A percentile compares a stretch with the other conserved stretches of the same genome.
Evolutionary conservation across 345 rosid genomes (phyloP).

Genomic region (Ceriops decandra): DNA sequence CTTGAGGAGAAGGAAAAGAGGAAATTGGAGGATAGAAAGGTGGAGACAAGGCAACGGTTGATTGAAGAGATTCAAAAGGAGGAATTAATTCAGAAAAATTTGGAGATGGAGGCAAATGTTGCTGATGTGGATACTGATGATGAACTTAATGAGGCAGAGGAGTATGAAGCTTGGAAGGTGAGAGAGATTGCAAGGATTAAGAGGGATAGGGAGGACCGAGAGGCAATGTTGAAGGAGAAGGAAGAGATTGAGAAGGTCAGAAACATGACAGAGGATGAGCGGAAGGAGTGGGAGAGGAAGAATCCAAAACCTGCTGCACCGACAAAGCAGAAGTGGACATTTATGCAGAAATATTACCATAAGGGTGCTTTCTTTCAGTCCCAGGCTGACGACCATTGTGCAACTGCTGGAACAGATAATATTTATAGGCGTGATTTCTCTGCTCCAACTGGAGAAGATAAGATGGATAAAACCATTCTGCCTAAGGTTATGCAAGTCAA

Average conservation of each 20-base stretch:
- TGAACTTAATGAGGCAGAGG: conserved; percentile 71
- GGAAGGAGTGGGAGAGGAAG: conserved; percentile 82
- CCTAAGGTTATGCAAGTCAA: conserved; percentile 82
- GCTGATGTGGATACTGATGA: conserved; percentile 83
- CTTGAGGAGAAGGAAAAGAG: conserved; percentile 57
- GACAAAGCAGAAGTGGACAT: conserved; percentile 65
- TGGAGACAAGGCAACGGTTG: conserved; percentile 60
- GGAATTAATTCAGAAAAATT: conserved; percentile 55
- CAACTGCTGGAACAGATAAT: conserved; percentile 40
- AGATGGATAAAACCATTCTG: conserved; percentile 62
- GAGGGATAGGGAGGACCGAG: conserved; percentile 61
- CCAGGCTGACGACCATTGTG: conserved; percentile 47
- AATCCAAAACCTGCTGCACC: conserved; percentile 54
- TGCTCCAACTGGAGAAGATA: conserved; percentile 79
- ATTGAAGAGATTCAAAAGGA: conserved; percentile 72
- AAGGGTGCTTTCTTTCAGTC: conserved; percentile 75
- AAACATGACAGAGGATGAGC: conserved; percentile 80
- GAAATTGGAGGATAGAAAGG: conserved; percentile 53
- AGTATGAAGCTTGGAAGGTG: conserved; percentile 77
- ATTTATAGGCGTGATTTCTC: conserved; percentile 62
- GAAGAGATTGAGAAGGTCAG: conserved; percentile 74
- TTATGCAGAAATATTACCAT: conserved; percentile 77
- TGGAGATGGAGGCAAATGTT: conserved; percentile 50
- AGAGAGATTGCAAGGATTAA: conserved; percentile 75
- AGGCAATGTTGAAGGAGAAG: conserved; percentile 66